Percentiles rank a stretch among this genome's conserved stretches.
These are phyloP conservation scores for Aspergillus ellipticus DNA, from an alignment of 495 filamentous ascomycete species.

Conservation along the genomic window DNA sequence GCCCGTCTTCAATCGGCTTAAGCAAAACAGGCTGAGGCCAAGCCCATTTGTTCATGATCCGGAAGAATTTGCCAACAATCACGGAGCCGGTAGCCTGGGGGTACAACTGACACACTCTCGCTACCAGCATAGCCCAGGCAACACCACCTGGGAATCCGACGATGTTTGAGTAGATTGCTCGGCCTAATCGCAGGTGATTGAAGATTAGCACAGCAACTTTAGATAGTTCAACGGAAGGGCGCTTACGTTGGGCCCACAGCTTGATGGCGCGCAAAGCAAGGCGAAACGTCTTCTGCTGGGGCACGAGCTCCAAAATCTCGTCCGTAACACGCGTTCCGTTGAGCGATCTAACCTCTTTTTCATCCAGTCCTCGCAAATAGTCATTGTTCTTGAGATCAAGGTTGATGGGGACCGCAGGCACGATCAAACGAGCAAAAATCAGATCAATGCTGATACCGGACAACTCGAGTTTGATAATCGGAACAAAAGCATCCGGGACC, in stretches of 20 bases:
- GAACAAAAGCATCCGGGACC: conserved; percentile 86
- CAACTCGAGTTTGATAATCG: conserved; percentile 92
- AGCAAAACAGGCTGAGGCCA: conserved; percentile 91
- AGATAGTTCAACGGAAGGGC: not conserved
- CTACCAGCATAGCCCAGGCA: conserved; percentile 96
- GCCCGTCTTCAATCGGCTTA: conserved; percentile 81
- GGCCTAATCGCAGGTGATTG: conserved; percentile 37
- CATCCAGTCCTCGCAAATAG: conserved; percentile 79
- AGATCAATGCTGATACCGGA: conserved; percentile 90
- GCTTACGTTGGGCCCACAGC: conserved; percentile 84
- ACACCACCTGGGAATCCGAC: conserved; percentile 96
- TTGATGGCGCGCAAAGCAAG: conserved; percentile 88
- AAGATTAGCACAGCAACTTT: conserved; percentile 5
- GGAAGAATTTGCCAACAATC: conserved; percentile 89
- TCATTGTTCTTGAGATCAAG: conserved; percentile 76
- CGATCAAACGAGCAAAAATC: conserved; percentile 77
- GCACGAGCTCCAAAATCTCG: conserved; percentile 83
- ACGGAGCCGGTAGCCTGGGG: conserved; percentile 83
- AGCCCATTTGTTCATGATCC: conserved; percentile 82
- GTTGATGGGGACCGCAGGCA: conserved; percentile 67
- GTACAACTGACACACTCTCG: conserved; percentile 94
- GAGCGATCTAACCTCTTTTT: conserved; percentile 78
- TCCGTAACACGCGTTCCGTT: conserved; percentile 93
- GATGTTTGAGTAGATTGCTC: conserved; percentile 91
- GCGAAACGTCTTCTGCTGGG: conserved; percentile 82